Evolutionary conservation across 441 rosid genomes (phyloP), one percentile per base, ranked within the genome.

Genomic region (Cnidoscolus chayamansa): DNA sequence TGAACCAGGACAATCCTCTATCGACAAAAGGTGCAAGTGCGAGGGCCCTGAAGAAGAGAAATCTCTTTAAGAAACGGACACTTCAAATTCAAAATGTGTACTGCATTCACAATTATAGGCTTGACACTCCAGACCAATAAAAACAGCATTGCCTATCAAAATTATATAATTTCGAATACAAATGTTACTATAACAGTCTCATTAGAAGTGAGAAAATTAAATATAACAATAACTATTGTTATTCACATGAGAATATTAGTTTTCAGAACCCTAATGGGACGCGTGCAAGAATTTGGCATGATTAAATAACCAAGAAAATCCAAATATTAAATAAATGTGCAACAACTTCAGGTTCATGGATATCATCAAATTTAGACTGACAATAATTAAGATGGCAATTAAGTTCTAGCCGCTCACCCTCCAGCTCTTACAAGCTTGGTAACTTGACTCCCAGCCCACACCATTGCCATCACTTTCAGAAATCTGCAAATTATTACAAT

Each of bases 361-460:
- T 54, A 20, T 65, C 16, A 12, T 37, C 20, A 58, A 47, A 55
- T 8, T 1, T n/a, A 19, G 8, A 57, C 31, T 13, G 15, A 47
- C 10, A 40, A 50, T n/a, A 35, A 3, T 40, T n/a, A 12, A 56
- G 60, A 76, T 69, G n/a, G 65, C 30, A 32, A 43, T 30, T 3
- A 10, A 72, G 63, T 57, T 76, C 17, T 51, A 75, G 87, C 50
- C 78, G 71, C 91, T 84, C 62, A 94, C 97, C 98, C 94, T 83
- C 89, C 97, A 61, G 92, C 92, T 83, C 98, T 85, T 58, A 84
- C 63, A 71, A 91, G 88, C 85, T 94, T 94, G 20, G 98, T 90
- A 64, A 94, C 96, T 78, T 94, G 97, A 84, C 98, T 94, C 77
- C 97, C 95, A 72, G 93, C 96, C 98, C 98, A 91, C 56, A 94